These are phyloP conservation scores for Fraxinus sp. DNA, from an alignment of 305 asterid species.

Conservation along the genomic window DNA sequence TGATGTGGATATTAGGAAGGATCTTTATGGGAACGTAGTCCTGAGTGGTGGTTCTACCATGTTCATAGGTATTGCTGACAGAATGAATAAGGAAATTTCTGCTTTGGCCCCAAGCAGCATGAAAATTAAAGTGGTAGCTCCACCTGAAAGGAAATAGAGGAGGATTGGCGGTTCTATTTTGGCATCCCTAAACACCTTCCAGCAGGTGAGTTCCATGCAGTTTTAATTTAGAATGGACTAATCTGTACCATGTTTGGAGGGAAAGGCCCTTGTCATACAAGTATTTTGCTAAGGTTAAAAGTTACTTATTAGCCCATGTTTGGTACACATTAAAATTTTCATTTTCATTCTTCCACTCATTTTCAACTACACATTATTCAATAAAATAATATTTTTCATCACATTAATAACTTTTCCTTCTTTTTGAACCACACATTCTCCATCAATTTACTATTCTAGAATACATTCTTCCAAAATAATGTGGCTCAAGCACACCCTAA, in stretches of 20 bases:
- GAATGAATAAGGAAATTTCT: conserved; percentile 32
- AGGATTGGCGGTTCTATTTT: conserved; percentile 31
- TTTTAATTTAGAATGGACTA: neutral
- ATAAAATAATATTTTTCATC: no score
- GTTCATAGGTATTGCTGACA: conserved; percentile 28
- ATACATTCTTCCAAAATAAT: no score
- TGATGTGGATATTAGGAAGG: conserved; percentile 29
- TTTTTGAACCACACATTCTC: no score
- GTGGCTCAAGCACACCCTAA: neutral
- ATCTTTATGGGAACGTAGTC: conserved; percentile 27
- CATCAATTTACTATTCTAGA: no score
- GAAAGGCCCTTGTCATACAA: neutral
- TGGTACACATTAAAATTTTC: no score
- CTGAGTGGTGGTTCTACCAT: conserved; percentile 32
- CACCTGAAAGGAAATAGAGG: conserved; percentile 34
- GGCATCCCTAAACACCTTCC: conserved; percentile 30
- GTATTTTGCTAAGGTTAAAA: neutral
- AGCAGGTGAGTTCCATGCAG: conserved; percentile 21
- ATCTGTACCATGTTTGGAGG: neutral
- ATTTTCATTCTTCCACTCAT: no score
- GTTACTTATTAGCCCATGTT: no score
- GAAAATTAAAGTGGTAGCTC: conserved; percentile 37
- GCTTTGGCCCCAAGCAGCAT: conserved; percentile 30
- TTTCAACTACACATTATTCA: no score
- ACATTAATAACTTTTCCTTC: no score